Evolutionary conservation across 345 rosid genomes (phyloP).

Genomic region (Euphorbia tirucalli): DNA sequence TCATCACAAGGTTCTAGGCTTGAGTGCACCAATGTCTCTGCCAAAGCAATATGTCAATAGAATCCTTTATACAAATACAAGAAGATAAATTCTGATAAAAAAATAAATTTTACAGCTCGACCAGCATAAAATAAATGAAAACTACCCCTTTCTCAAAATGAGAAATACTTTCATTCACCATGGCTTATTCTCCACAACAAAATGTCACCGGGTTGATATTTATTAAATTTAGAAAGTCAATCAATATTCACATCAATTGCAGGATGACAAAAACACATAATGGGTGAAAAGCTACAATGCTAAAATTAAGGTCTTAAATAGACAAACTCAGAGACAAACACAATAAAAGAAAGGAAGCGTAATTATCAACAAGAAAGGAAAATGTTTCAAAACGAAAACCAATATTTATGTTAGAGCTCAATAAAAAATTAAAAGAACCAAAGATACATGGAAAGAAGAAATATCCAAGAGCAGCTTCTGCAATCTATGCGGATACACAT

Average conservation of each 20-base stretch:
- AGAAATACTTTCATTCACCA: not conserved
- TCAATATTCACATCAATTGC: not conserved
- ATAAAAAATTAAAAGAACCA: not conserved
- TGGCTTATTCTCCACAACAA: not conserved
- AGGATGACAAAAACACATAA: not conserved
- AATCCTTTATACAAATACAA: not conserved
- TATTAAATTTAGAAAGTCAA: not conserved
- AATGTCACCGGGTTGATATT: not conserved
- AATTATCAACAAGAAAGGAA: not conserved
- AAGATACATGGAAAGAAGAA: not conserved
- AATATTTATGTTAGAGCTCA: not conserved
- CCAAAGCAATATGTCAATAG: conserved; percentile 17
- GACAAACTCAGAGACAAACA: not conserved
- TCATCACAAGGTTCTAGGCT: conserved; percentile 77
- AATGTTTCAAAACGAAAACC: too few relatives aligned
- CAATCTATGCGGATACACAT: not conserved
- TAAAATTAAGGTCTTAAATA: not conserved
- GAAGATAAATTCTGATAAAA: conserved; percentile 6
- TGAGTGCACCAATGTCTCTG: conserved; percentile 99
- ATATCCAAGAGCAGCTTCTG: not conserved
- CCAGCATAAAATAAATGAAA: not conserved
- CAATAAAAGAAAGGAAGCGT: not conserved
- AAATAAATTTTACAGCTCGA: not conserved
- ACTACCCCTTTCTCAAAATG: not conserved
- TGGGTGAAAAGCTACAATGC: not conserved